Evolutionary conservation across 805 yeast genomes (phyloP), one percentile per base, ranked within the genome.

Genomic region (Yamadazyma akitaensis): DNA sequence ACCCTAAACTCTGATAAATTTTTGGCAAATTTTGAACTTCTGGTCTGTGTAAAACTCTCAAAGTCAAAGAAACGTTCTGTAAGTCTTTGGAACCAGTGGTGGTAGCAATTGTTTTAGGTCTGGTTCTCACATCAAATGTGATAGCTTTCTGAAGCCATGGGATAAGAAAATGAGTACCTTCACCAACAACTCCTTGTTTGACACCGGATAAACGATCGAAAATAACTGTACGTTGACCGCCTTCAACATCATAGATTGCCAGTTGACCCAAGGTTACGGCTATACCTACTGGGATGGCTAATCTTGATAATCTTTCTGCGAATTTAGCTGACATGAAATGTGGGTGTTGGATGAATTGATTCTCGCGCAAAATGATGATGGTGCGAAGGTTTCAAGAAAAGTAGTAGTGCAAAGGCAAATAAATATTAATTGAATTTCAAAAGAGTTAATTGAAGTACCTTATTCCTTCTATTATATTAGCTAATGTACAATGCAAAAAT

Each of bases 141-240:
- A 94, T 78, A 2, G 98, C 95, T 64, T 81, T 84, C 65, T 94
- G 99, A 54, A 94, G 73, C 98, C 99, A 94, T 44, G 99, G 99
- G 44, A 94, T 66, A 53, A 91, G 72, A 67, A 94, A 94, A 68
- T 94, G 98, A 19, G 98, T 87, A 50, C 99, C 99, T 72, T 94
- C 99, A 25, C 97, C 96, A 50, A 91, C 75, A 19, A 94, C 97
- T n/a, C 73, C 71, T 58, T 82, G 82, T 65, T 88, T 85, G 44
- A 94, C 96, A 72, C 99, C 99, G 37, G 77, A 71, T 48, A 94
- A 68, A 58, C 99, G 78, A 72, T 94, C 98, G 62, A 94, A 94
- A 53, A 94, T 86, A 44, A 94, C 96, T 19, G 97, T 99, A 64
- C 99, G 78, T 48, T 88, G 80, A 46, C 99, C 99, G 50, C 99